Base-by-base conservation (phyloP, 2,329 filamentous ascomycete genomes). In the Calonectria pauciramosa region DNA sequence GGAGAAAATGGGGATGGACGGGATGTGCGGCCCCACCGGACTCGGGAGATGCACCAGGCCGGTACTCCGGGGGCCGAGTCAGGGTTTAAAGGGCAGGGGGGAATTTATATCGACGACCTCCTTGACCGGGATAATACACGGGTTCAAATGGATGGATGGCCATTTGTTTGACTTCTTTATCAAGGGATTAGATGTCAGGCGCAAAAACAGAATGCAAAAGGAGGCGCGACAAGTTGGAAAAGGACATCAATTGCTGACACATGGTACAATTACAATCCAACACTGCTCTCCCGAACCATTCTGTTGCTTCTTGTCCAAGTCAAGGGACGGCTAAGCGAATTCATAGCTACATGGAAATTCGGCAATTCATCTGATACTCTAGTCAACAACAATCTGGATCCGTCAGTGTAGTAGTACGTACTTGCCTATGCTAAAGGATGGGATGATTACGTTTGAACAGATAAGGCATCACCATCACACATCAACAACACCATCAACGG, bases 31-130 rank as follows among this genome's bases (percentile, higher is more conserved):
- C 63, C 64, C 70, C 70, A 60, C 64, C 36, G 8, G 14, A 63
- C 56, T 63, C 56, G 56, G 56, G 56, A 63, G 56, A 63, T 63
- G 56, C 23, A 63, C 56, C 56, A 20, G 56, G 56, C 56, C 56
- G 56, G 56, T 41, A 63, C 56, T 32, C 30, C 52, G 65, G 63
- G 20, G 23, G 64, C 70, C 63, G 70, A 54, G 70, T 59, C 44
- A 30, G 28, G 23, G 30, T 60, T 60, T 26, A 16, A 8, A n/a
- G 38, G 41, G 26, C 54, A 70, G 54, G 54, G 34, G 32, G 54
- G 34, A 5, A 56, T 63, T 63, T 63, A 63, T 30, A 41, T 28
- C 36, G 36, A 63, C 16, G 3, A 41, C 23, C 16, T 41, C 13
- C 8, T 41, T 41, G 23, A 14, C 32, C 16, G 56, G 26, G 56